Percentiles rank a stretch among this genome's conserved stretches.
Conservation (phyloP, 2,329 filamentous ascomycete genomes). For the Pseudogymnoascus sp. region DNA sequence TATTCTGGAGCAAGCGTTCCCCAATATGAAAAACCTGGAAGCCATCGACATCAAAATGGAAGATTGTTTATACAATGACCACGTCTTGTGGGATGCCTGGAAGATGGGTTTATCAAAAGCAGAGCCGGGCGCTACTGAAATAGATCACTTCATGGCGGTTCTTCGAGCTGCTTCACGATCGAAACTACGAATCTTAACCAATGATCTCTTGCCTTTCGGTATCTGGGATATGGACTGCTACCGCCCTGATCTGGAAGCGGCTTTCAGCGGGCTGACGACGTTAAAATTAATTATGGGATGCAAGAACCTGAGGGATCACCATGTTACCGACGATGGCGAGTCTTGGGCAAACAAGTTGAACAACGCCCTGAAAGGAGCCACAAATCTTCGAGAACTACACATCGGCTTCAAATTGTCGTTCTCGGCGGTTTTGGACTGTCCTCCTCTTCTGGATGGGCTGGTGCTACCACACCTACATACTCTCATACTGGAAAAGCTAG, state of each 20-base stretch:
- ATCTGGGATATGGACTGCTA: neutral
- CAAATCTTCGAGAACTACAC: neutral
- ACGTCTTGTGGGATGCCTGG: neutral
- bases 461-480: neutral
- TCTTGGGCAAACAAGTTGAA: neutral
- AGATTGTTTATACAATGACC: slow-evolving; percentile 1
- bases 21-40: slow-evolving; percentile 16
- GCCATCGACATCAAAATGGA: slow-evolving; percentile 16
- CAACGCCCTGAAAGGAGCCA: neutral
- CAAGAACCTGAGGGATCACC: neutral
- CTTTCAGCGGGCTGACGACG: neutral
- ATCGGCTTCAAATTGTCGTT: neutral
- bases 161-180: neutral
- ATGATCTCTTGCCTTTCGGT: neutral
- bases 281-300: neutral
- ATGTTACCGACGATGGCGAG: neutral
- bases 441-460: neutral
- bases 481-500: neutral
- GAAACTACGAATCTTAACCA: neutral
- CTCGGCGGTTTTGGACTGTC: neutral
- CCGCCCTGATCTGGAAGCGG: neutral
- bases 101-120: slow-evolving; percentile 2
- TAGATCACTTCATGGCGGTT: slow-evolving; percentile 4
- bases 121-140: neutral
- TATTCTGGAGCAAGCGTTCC: slow-evolving; percentile 15